Base-by-base conservation (phyloP, 257 asterid genomes). In the Primulina eburnea region DNA sequence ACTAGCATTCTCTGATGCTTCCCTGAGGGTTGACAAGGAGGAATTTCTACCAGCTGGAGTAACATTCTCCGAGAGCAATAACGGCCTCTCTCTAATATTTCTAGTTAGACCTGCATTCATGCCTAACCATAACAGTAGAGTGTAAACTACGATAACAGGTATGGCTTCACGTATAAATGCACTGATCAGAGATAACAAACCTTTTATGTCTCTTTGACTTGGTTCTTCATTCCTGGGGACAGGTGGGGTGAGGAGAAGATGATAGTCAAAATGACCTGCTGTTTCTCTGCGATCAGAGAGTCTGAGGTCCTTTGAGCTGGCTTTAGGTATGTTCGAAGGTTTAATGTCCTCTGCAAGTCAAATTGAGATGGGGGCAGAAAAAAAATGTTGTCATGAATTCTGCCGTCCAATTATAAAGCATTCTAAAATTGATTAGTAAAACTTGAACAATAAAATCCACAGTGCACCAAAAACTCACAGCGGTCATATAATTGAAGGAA, bases 71-170 rank as follows among this genome's bases (percentile, higher is more conserved):
- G 71, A 56, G 62, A 67, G 73, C 67, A 74, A 70, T 12, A 78
- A 56, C 28, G 71, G 34, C 75, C 75, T 70, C 55, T 55, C 72
- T 58, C 75, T 77, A 64, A 35, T 71, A 65, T 74, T 72, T 67
- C 71, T 70, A 34, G 77, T 40, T 74, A 60, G 75, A 57, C 76
- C 95, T 89, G 92, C 88, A 79, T 72, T 38, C 64, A 57, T 47
- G 61, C 65, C 68, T 62, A 40, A 75, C 65, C 56, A 56, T 56
- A 71, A 79, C 43, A 29, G 72, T 62, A 26, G 71, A 67, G 65
- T 8, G 38, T 75, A 61, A 47, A 66, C 63, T 18, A 56, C 53
- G 69, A n/a, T 37, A 59, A 55, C 59, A 60, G 33, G 28, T 6
- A 40, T 33, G 37, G 55, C 70, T 61, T 20, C 34, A 26, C 66